phyloP scores from a whole-genome alignment of 139 green algal genomes.

The Tetradesmus obliquus region DNA sequence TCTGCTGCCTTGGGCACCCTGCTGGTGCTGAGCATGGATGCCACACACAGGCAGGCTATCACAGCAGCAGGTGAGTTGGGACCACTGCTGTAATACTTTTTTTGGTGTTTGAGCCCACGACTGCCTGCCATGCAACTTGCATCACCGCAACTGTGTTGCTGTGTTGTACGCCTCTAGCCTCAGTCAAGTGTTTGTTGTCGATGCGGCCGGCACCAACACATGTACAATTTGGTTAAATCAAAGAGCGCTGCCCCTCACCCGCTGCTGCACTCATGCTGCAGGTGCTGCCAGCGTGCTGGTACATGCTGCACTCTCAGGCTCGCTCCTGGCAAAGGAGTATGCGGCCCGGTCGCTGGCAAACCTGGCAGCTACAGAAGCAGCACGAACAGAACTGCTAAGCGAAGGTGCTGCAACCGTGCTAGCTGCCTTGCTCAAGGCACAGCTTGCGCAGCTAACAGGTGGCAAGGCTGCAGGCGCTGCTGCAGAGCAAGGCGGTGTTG shows the following conservation, averaged over 20 bases:
- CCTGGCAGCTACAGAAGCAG: conserved; percentile 45
- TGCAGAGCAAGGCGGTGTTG: neutral
- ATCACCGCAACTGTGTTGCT: too few relatives aligned
- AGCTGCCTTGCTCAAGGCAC: conserved; percentile 2
- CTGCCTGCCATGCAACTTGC: too few relatives aligned
- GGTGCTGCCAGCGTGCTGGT: conserved; percentile 40
- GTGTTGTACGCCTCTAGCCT: too few relatives aligned
- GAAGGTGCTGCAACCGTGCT: conserved; percentile 45
- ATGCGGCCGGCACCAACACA: too few relatives aligned
- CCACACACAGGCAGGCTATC: conserved; percentile 20
- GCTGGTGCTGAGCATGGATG: conserved; percentile 40
- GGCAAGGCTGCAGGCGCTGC: neutral
- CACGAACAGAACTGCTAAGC: conserved; percentile 4
- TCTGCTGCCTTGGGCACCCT: conserved; percentile 37
- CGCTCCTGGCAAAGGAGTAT: conserved; percentile 33
- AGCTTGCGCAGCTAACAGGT: neutral
- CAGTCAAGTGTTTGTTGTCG: too few relatives aligned
- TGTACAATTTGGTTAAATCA: too few relatives aligned
- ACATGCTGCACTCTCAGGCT: conserved; percentile 41
- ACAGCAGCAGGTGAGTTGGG: neutral
- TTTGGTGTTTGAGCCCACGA: too few relatives aligned
- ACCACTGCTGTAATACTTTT: too few relatives aligned
- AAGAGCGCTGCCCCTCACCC: too few relatives aligned
- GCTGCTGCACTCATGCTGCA: neutral
- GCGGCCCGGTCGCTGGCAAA: conserved; percentile 54